Evolutionary conservation across 495 filamentous ascomycete genomes (phyloP), one percentile per base, ranked within the genome.

Genomic region (Friedmanniomyces simplex): DNA sequence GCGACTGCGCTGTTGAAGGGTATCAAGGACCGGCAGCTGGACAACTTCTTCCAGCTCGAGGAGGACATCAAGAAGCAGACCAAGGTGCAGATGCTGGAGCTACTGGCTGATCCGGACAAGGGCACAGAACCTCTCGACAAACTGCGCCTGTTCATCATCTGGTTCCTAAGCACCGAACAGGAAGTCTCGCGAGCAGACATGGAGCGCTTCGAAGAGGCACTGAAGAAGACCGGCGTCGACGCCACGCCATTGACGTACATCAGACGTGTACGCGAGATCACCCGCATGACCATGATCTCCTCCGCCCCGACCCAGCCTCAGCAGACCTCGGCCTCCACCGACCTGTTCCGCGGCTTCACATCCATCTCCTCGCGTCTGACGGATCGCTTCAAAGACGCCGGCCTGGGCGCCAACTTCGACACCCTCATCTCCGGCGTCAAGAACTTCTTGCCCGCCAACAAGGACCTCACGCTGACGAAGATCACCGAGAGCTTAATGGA

Each of bases 401-500:
- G 89, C 11, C 77, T 95, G 6, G 85, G 87, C 26, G 83, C 91
- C 52, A 96, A 96, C 68, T 90, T 97, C 65, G 94, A 97, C 63
- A 89, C 83, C 24, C 81, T 99, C 28, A 90, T 99, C 60, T 90
- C 89, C n/a, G 91, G 94, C 36, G 91, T 99, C 72, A 97, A 97
- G 75, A 97, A 96, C 70, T 95, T 98, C 75, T 76, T 98, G 2
- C 94, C 94, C 1, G 89, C 82, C 12, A 93, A 99, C 72, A 87
- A 90, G 64, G 94, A 99, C 66, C 78, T 96, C 3, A 99, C 94
- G 0, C 79, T 97, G 41, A 97, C 94, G 50, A 96, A 97, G 71
- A 96, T 99, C 67, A 89, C 89, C 12, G 94, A 99, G 67, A 95
- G 90, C 0, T 84, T 99, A 66, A 99, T 99, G 94, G 94, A 99